These are phyloP conservation scores for Beauveria australis DNA, from an alignment of 2,329 filamentous ascomycete genomes.

Conservation along the genomic window DNA sequence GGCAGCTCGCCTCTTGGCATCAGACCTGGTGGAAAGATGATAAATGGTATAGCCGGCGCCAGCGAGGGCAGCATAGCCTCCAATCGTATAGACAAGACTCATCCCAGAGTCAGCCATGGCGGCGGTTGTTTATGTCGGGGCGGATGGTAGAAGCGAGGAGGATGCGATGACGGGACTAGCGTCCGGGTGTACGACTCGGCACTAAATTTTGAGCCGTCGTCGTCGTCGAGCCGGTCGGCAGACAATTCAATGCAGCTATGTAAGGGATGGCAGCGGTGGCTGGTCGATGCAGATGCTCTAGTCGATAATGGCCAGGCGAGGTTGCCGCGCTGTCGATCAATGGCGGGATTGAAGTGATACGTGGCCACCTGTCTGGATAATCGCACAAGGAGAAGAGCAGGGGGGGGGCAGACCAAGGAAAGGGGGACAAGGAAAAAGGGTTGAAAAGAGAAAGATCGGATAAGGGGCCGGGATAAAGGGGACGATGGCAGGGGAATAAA, in stretches of 20 bases:
- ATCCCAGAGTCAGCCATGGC: constrained; percentile 26
- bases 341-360: background rate
- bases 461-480: background rate
- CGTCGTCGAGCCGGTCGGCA: background rate
- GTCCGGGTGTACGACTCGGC: constrained; percentile 15
- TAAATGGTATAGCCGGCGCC: constrained; percentile 29
- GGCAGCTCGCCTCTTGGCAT: constrained; percentile 23
- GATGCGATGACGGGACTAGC: constrained; percentile 8
- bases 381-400: background rate
- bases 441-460: constrained; percentile 6
- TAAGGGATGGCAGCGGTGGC: background rate
- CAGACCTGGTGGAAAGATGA: constrained; percentile 24
- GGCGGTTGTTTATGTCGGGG: constrained; percentile 2
- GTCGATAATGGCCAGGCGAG: constrained; percentile 11
- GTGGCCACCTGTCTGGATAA: constrained; percentile 2
- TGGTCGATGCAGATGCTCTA: background rate
- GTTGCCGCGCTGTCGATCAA: constrained; percentile 1
- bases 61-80: constrained; percentile 29
- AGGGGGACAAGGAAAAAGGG: background rate
- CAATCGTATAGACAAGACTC: constrained; percentile 28
- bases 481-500: background rate
- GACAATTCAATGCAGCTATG: background rate
- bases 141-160: constrained; percentile 1
- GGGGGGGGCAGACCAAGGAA: background rate
- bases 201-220: background rate